A percentile compares a stretch with the other conserved stretches of the same genome.
These are phyloP conservation scores for Raphanus raphanistrum DNA, from an alignment of 345 rosid species.

Conservation along the genomic window DNA sequence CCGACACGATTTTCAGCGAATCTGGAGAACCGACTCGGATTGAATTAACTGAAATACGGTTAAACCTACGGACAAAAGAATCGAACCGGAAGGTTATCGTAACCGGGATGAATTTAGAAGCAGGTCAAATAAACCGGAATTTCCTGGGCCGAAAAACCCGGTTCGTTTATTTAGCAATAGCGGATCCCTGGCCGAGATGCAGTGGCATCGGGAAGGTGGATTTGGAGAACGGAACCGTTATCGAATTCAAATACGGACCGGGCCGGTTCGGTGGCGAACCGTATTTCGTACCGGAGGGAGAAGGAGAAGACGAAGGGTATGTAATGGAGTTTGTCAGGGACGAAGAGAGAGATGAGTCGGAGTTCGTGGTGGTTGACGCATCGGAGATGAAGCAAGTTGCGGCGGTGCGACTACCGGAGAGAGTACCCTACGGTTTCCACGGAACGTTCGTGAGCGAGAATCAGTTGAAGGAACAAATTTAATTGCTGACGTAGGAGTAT, in stretches of 20 bases:
- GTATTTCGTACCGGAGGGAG: conserved; percentile 41
- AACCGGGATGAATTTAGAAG: conserved; percentile 60
- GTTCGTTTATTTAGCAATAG: conserved; percentile 66
- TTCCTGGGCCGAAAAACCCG: conserved; percentile 50
- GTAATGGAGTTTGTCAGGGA: conserved; percentile 61
- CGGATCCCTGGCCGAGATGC: conserved; percentile 80
- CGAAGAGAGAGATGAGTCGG: conserved; percentile 54
- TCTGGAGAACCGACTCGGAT: conserved; percentile 32
- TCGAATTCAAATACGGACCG: conserved; percentile 47
- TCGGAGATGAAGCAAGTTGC: conserved; percentile 56
- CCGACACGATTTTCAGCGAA: conserved; percentile 65
- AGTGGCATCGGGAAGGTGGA: conserved; percentile 70
- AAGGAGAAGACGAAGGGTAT: conserved; percentile 51
- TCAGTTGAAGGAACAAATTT: conserved; percentile 49
- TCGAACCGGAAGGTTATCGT: conserved; percentile 43
- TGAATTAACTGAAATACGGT: conserved; percentile 54
- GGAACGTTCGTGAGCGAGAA: conserved; percentile 57
- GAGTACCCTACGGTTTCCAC: conserved; percentile 82
- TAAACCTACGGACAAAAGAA: conserved; percentile 53
- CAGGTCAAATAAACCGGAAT: conserved; percentile 53
- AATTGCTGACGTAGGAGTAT: conserved; percentile 11
- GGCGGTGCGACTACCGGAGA: conserved; percentile 48
- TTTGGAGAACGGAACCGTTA: conserved; percentile 43
- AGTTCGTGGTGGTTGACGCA: conserved; percentile 55
- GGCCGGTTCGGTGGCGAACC: conserved; percentile 72